A percentile compares a stretch with the other conserved stretches of the same genome.
Evolutionary conservation across 1,139 yeast genomes (phyloP).

Genomic region (Hemisphaericaspora subhashii): DNA sequence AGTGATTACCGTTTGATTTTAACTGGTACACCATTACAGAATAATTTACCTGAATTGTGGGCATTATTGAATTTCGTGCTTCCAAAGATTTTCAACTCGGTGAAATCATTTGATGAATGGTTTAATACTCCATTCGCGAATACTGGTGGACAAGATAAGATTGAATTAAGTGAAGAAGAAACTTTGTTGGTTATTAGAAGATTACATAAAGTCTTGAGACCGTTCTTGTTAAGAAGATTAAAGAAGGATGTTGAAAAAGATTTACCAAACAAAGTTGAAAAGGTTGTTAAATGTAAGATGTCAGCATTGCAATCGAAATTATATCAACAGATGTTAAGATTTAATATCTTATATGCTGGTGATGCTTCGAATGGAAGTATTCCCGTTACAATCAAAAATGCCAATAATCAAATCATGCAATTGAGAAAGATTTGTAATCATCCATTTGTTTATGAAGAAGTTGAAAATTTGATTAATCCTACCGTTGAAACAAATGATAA

Average conservation of each 20-base stretch:
- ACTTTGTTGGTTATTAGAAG: constrained; percentile 90
- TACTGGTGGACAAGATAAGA: constrained; percentile 78
- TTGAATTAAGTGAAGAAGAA: constrained; percentile 87
- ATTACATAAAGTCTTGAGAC: constrained; percentile 93
- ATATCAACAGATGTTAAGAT: constrained; percentile 75
- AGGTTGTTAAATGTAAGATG: constrained; percentile 92
- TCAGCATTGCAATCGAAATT: constrained; percentile 80
- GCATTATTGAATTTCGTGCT: constrained; percentile 75
- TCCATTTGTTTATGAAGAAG: constrained; percentile 95
- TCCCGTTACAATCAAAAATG: constrained; percentile 70
- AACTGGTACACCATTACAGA: constrained; percentile 87
- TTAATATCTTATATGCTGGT: constrained; percentile 65
- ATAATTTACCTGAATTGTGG: constrained; percentile 83
- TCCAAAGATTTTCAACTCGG: constrained; percentile 81
- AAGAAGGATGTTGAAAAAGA: constrained; percentile 98
- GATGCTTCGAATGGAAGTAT: constrained; percentile 45
- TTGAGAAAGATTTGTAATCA: constrained; percentile 94
- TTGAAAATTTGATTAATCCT: constrained; percentile 85
- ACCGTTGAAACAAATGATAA: constrained; percentile 63
- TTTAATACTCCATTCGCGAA: constrained; percentile 83
- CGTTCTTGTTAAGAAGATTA: constrained; percentile 88
- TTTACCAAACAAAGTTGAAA: constrained; percentile 92
- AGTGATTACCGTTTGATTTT: constrained; percentile 76
- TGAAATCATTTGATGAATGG: constrained; percentile 87
- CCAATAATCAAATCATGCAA: constrained; percentile 93